A percentile compares a stretch with the other conserved stretches of the same genome.
Evolutionary conservation across 2,329 filamentous ascomycete species (phyloP).

Genomic region (Hypoxylon sp.): DNA sequence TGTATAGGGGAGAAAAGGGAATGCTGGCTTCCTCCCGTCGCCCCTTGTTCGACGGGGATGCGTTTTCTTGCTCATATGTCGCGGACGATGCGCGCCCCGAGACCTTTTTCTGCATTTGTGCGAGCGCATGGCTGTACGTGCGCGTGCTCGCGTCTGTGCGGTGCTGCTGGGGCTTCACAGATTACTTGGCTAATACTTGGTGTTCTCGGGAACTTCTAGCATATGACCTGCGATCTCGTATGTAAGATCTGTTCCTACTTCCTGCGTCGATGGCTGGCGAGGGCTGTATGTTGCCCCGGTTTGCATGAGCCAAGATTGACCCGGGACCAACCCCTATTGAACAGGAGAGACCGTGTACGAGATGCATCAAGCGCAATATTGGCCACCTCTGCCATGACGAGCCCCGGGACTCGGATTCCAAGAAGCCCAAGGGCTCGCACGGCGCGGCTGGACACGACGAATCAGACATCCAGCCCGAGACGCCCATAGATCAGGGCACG

Average conservation of each 20-base stretch:
- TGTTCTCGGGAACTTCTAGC: slow-evolving; percentile 61
- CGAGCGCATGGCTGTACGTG: slow-evolving; percentile 15
- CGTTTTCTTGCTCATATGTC: slow-evolving; percentile 26
- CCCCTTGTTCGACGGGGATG: slow-evolving; percentile 30
- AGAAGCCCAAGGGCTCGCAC: slow-evolving; percentile 76
- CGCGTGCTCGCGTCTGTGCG: slow-evolving; percentile 25
- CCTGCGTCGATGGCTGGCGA: slow-evolving; percentile 43
- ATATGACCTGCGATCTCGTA: slow-evolving; percentile 94
- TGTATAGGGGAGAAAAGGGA: slow-evolving; percentile 20
- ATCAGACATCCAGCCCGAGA: slow-evolving; percentile 63
- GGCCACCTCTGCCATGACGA: slow-evolving; percentile 98
- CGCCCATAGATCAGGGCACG: slow-evolving; percentile 62
- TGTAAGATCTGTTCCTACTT: slow-evolving; percentile 54
- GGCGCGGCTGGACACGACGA: slow-evolving; percentile 67
- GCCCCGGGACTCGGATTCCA: slow-evolving; percentile 82
- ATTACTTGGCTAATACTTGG: slow-evolving; percentile 56
- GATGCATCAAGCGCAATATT: slow-evolving; percentile 98
- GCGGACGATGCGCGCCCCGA: slow-evolving; percentile 33
- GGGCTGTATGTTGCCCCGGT: slow-evolving; percentile 29
- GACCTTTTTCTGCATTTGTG: slow-evolving; percentile 25
- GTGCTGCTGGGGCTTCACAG: slow-evolving; percentile 37
- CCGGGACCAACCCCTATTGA: slow-evolving; percentile 46
- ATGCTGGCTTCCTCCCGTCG: slow-evolving; percentile 18
- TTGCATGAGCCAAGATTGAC: slow-evolving; percentile 46
- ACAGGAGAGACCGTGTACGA: slow-evolving; percentile 93